phyloP scores from a whole-genome alignment of 176 grass and related monocot species.

The Zoysia japonica region DNA sequence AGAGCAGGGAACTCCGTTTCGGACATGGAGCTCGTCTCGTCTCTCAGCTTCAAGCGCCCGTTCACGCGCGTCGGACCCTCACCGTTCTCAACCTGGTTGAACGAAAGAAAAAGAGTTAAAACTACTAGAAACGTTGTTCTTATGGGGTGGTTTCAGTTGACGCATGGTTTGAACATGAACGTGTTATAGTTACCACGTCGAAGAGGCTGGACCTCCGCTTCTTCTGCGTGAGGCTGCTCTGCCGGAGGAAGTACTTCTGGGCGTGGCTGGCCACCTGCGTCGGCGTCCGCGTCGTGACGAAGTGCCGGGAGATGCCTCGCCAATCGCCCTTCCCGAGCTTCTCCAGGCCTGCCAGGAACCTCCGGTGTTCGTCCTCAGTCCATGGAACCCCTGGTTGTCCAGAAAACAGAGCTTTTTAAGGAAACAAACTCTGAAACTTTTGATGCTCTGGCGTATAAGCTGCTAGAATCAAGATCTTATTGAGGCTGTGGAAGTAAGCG shows the following conservation, averaged over 20 bases:
- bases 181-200: constrained; percentile 51
- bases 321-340: constrained; percentile 90
- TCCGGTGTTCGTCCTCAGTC: constrained; percentile 83
- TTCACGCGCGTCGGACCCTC: constrained; percentile 28
- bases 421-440: neutral
- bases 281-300: constrained; percentile 78
- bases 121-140: neutral
- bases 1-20: constrained; percentile 43
- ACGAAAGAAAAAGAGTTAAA: neutral
- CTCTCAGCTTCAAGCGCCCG: constrained; percentile 21
- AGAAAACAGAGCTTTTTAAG: neutral
- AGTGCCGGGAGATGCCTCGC: constrained; percentile 87
- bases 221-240: constrained; percentile 66
- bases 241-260: constrained; percentile 91
- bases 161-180: neutral
- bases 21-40: constrained; percentile 5
- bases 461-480: neutral
- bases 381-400: constrained; percentile 62
- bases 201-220: constrained; percentile 85
- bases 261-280: constrained; percentile 97
- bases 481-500: neutral
- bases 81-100: constrained; percentile 46
- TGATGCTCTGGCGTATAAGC: neutral
- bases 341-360: constrained; percentile 74
- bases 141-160: neutral